A percentile compares a stretch with the other conserved stretches of the same genome.
Evolutionary conservation across 169 alveolate genomes (phyloP).

Genomic region (Neospora caninum): DNA sequence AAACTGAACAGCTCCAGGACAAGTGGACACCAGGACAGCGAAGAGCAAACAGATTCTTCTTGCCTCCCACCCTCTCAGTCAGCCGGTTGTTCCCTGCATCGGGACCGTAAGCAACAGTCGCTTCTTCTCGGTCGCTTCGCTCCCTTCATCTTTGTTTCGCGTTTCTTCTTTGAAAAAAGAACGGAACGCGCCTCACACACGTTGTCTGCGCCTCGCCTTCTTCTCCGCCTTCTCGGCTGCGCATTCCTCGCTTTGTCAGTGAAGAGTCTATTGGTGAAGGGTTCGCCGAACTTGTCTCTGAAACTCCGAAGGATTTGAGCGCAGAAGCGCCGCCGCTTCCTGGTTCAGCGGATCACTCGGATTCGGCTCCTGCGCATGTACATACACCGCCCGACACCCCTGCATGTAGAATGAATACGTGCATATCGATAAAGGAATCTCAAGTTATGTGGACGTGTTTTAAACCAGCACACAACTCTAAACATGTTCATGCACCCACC

Average conservation of each 20-base stretch:
- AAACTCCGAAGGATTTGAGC: conserved; percentile 47
- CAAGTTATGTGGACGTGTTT: no score
- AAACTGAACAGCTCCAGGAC: no score
- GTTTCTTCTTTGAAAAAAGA: background rate
- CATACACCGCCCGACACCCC: background rate
- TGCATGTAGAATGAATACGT: no score
- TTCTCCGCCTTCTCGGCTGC: background rate
- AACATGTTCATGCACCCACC: no score
- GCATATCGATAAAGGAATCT: no score
- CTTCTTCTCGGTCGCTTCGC: no score
- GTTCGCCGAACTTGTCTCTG: conserved; percentile 27
- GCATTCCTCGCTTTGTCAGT: background rate
- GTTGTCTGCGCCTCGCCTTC: background rate
- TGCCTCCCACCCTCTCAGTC: no score
- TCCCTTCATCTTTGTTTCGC: background rate
- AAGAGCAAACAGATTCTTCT: no score
- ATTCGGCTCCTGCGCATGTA: conserved; percentile 63
- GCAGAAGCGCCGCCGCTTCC: conserved; percentile 57
- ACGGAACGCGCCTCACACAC: background rate
- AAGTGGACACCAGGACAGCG: no score
- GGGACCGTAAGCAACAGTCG: no score
- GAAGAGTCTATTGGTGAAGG: background rate
- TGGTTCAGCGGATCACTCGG: conserved; percentile 69
- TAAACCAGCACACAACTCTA: no score
- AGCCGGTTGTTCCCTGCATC: no score